Base-by-base conservation (phyloP, 1,284 basidiomycete species). In the Moniliella sp. region DNA sequence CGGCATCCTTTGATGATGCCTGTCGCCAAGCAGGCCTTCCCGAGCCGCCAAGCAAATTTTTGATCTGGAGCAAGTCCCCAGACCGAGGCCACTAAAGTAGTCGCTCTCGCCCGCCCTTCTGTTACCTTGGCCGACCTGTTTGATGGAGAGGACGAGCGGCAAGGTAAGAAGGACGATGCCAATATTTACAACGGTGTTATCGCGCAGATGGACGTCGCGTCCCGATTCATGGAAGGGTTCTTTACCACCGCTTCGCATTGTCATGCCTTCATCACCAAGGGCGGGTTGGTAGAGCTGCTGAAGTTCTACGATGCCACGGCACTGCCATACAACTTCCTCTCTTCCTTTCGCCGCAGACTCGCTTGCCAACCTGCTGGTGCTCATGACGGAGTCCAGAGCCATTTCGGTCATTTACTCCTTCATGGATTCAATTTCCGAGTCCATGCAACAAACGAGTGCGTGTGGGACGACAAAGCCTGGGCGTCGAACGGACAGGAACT, bases 241-340 rank as follows among this genome's bases (percentile, higher is more conserved):
- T 84, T 97, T 64, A 83, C 88, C 50, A 84, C 74, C 68, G 19
- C 74, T 5, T 43, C 73, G 18, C 81, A 93, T 57, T 82, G 79
- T 66, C 74, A 75, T 40, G 88, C 94, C 45, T 94, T 97, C 59
- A 72, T 94, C 42, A 69, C 70, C 32, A 68, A 71, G 2, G 76
- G 79, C 37, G 80, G 82, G 9, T 67, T 94, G 11, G 68, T 74
- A 26, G 69, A 70, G 34, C 64, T 97, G 15, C 74, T 83, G 31
- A 68, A 69, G 38, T 67, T 94, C 16, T 78, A 82, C 31, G 70
- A 72, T 18, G 66, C 88, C 17, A 79, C 84, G 4, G 88, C 79
- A 50, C 66, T 91, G 23, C 83, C 91, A 0, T 81, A 80, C 46
- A 78, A 86, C 57, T 91, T 82, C 56, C 75, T 76, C 4, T 74